Conservation (phyloP, 2,329 filamentous ascomycete species). For the Zasmidium cellare region DNA sequence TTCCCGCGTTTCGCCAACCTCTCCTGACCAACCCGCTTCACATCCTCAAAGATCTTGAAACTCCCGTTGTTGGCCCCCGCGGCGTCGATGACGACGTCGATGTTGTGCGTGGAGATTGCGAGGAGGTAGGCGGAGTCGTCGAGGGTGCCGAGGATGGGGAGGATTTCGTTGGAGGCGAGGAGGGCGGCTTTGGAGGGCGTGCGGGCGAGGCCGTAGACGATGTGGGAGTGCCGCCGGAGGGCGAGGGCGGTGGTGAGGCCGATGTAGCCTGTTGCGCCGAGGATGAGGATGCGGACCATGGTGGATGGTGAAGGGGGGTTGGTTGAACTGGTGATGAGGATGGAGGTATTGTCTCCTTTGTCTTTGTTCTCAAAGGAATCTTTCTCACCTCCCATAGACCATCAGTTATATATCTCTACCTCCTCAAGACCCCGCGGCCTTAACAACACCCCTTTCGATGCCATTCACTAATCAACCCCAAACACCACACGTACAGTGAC, state of each 20-base stretch:
- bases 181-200: not conserved
- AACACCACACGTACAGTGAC: too few species aligned
- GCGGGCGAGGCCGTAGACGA: constrained; percentile 7
- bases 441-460: too few species aligned
- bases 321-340: not conserved
- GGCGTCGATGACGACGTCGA: constrained; percentile 8
- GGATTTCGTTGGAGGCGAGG: not conserved
- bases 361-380: too few species aligned
- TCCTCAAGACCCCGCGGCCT: too few species aligned
- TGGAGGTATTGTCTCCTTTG: not conserved
- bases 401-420: too few species aligned
- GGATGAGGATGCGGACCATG: constrained; percentile 4
- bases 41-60: not conserved
- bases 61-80: not conserved
- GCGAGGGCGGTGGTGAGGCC: not conserved
- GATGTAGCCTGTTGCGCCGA: constrained; percentile 6
- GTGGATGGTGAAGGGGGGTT: not conserved
- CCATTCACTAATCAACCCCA: too few species aligned
- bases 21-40: not conserved
- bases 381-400: too few species aligned
- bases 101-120: not conserved
- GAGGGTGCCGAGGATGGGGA: not conserved
- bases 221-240: constrained; percentile 1
- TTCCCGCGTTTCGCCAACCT: not conserved
- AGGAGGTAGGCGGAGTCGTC: not conserved